These are phyloP conservation scores for Ceratobasidium sp. DNA, from an alignment of 1,284 basidiomycete genomes.

Conservation along the genomic window DNA sequence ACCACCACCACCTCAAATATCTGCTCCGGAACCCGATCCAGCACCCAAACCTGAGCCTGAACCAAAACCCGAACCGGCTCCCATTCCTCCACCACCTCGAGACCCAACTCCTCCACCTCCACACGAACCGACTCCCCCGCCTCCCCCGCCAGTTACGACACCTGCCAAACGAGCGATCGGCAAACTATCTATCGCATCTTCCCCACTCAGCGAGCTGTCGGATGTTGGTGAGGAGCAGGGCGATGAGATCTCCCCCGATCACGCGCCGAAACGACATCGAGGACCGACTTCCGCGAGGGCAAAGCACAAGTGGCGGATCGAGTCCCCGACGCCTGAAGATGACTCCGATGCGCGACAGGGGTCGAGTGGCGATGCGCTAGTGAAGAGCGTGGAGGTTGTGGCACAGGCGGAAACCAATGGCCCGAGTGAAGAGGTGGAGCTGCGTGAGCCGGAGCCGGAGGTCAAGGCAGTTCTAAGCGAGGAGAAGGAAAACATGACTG, in stretches of 20 bases:
- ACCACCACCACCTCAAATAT: constrained; percentile 26
- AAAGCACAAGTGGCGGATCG: constrained; percentile 21
- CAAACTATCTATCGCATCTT: constrained; percentile 14
- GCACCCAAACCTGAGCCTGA: constrained; percentile 24
- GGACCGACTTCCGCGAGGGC: background rate
- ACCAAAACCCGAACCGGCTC: constrained; percentile 36
- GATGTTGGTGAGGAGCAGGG: background rate
- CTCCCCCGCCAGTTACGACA: constrained; percentile 54
- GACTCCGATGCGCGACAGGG: background rate
- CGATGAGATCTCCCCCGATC: constrained; percentile 12
- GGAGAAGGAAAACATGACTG: background rate
- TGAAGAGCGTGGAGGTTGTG: background rate
- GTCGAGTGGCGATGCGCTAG: background rate
- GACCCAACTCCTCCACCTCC: constrained; percentile 50
- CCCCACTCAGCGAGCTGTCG: constrained; percentile 31
- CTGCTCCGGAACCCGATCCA: constrained; percentile 27
- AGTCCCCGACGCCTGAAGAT: constrained; percentile 28
- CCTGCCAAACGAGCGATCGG: constrained; percentile 54
- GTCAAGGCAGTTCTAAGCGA: too few relatives aligned
- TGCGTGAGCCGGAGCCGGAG: too few relatives aligned
- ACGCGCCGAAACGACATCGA: constrained; percentile 16
- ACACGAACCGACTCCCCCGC: constrained; percentile 60
- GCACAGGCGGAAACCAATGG: too few relatives aligned
- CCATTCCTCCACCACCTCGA: constrained; percentile 46
- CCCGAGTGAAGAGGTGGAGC: too few relatives aligned